Base-by-base conservation (phyloP, 768 basidiomycete genomes). In the Boletellus sp. region DNA sequence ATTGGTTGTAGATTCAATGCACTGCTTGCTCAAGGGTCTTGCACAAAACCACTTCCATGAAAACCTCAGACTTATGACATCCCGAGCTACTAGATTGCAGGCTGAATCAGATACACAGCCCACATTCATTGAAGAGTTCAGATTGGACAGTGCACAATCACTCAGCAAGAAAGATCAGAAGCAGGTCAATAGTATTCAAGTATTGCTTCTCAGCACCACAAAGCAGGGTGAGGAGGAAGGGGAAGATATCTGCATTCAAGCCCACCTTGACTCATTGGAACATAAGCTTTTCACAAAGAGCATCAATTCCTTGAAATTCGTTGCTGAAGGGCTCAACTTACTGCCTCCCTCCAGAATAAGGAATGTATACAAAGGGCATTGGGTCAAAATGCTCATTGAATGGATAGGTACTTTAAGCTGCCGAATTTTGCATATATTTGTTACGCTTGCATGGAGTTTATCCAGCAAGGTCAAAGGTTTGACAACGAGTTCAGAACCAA, bases 1-100 rank as follows among this genome's bases (percentile, higher is more conserved):
- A 19, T 47, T 64, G 1, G 52, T 66, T 0, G 46, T 64, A 1
- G 59, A 69, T 37, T 36, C 55, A 2, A 69, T 69, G 66, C 68
- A 69, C 20, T 56, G 45, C 22, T 26, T 69, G 8, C 51, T 65
- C 1, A 33, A 62, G 34, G 56, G 57, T 3, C 45, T 51, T 9
- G 50, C 45, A 0, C 33, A 53, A 26, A 20, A 37, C 23, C 58
- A 59, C 19, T 5, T 34, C 2, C 39, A 19, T 1, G 45, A 28
- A 1, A 33, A 50, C 22, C 26, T 58, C 2, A 38, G 54, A 7
- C n/a, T 59, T 16, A n/a, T n/a, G n/a, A n/a, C n/a, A n/a, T n/a
- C n/a, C n/a, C n/a, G n/a, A n/a, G n/a, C n/a, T n/a, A n/a, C 45
- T 37, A n/a, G 45, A n/a, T 39, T 16, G 1, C 55, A 46, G 34